Evolutionary conservation across 73 alveolate species (phyloP).

Genomic region (Paramecium sexaurelia): DNA sequence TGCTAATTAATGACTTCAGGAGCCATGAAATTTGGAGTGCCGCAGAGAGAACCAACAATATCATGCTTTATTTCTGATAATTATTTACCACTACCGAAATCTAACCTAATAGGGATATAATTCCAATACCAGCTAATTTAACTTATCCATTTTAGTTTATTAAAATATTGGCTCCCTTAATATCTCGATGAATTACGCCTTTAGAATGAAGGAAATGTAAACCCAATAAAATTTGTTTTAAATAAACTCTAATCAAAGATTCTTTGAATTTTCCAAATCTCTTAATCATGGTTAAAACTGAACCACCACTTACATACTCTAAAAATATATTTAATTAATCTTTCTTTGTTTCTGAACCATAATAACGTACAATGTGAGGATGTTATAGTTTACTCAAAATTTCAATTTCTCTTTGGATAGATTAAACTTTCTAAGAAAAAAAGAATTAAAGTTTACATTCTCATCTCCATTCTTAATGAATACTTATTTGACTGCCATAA

Average conservation of each 20-base stretch:
- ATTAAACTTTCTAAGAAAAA: slow-evolving; percentile 57
- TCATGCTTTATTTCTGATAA: slow-evolving; percentile 45
- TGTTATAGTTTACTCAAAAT: slow-evolving; percentile 71
- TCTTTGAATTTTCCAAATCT: slow-evolving; percentile 78
- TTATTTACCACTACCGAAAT: slow-evolving; percentile 62
- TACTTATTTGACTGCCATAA: slow-evolving; percentile 85
- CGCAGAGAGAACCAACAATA: slow-evolving; percentile 54
- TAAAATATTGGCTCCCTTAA: slow-evolving; percentile 92
- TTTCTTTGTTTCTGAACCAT: slow-evolving; percentile 70
- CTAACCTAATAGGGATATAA: background rate
- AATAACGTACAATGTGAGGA: slow-evolving; percentile 78
- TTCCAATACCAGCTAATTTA: slow-evolving; percentile 57
- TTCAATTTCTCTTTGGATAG: slow-evolving; percentile 75
- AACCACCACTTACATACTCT: slow-evolving; percentile 84
- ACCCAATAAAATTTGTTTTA: slow-evolving; percentile 80
- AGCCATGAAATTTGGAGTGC: slow-evolving; percentile 88
- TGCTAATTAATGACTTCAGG: slow-evolving; percentile 76
- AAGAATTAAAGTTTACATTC: background rate
- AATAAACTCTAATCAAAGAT: slow-evolving; percentile 71
- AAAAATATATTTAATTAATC: slow-evolving; percentile 73
- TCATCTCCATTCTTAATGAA: slow-evolving; percentile 51
- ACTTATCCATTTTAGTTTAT: slow-evolving; percentile 47
- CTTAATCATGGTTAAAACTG: slow-evolving; percentile 63
- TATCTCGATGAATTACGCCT: slow-evolving; percentile 86
- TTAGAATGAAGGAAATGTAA: slow-evolving; percentile 80